These are phyloP conservation scores for Suillus luteus DNA, from an alignment of 768 basidiomycete genomes.

Conservation along the genomic window DNA sequence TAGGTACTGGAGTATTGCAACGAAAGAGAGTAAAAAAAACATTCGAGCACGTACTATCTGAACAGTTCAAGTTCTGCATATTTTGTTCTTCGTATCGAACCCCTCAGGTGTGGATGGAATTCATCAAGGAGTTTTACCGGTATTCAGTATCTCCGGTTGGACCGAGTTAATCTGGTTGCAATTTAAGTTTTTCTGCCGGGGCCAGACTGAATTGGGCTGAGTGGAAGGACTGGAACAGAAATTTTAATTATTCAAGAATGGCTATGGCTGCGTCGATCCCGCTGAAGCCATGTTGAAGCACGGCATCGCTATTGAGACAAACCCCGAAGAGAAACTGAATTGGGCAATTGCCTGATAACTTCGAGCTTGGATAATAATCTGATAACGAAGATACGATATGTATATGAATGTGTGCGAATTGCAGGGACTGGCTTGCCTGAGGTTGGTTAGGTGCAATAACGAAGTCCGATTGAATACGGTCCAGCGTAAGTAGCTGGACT, in stretches of 20 bases:
- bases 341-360: background rate
- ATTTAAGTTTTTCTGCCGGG: slow-evolving; percentile 50
- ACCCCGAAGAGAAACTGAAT: background rate
- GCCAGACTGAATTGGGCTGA: slow-evolving; percentile 54
- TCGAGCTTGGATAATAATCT: background rate
- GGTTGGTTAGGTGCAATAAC: slow-evolving; percentile 57
- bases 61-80: slow-evolving; percentile 51
- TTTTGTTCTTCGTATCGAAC: slow-evolving; percentile 41
- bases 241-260: slow-evolving; percentile 51
- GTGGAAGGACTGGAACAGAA: slow-evolving; percentile 74
- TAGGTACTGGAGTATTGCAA: background rate
- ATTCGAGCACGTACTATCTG: slow-evolving; percentile 35
- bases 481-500: background rate
- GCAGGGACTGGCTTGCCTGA: slow-evolving; percentile 33
- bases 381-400: background rate
- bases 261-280: background rate
- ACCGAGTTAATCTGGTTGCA: slow-evolving; percentile 49
- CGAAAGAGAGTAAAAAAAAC: background rate
- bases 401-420: background rate
- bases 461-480: slow-evolving; percentile 49
- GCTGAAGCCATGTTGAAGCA: no score
- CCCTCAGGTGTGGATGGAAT: slow-evolving; percentile 38
- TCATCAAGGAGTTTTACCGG: slow-evolving; percentile 70
- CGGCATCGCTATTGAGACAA: background rate
- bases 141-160: slow-evolving; percentile 19